Evolutionary conservation across 2,329 filamentous ascomycete species (phyloP).

Genomic region (Drechslerella dactyloides): DNA sequence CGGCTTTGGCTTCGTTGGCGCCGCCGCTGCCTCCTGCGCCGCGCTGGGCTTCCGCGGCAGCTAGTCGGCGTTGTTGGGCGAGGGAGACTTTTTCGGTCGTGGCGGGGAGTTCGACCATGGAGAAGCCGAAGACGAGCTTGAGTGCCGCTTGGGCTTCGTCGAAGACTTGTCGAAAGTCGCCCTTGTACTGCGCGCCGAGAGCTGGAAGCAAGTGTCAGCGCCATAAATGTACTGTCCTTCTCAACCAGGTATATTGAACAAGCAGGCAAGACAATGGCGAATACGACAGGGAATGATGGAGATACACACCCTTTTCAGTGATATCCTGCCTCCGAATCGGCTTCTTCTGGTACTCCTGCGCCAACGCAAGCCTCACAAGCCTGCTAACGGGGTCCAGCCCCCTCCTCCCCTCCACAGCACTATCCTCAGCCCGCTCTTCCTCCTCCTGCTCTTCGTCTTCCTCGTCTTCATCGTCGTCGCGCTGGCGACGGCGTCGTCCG

Average conservation of each 20-base stretch:
- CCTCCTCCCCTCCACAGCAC: conserved; percentile 52
- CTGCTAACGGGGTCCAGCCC: conserved; percentile 65
- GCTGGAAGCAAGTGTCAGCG: conserved; percentile 61
- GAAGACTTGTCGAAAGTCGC: conserved; percentile 77
- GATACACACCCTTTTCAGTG: conserved; percentile 65
- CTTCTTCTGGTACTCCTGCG: conserved; percentile 69
- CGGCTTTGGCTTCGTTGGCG: neutral
- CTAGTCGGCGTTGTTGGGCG: conserved; percentile 56
- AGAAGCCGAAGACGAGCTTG: conserved; percentile 82
- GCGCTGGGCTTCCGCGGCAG: conserved; percentile 54
- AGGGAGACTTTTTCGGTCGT: conserved; percentile 73
- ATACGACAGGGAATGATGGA: conserved; percentile 49
- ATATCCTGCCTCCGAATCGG: conserved; percentile 69
- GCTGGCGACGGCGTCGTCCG: conserved; percentile 4
- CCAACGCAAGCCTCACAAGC: conserved; percentile 71
- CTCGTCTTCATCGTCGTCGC: conserved; percentile 33
- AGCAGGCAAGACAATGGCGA: too few species aligned
- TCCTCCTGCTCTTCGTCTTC: conserved; percentile 53
- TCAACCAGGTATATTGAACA: too few species aligned
- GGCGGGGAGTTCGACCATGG: conserved; percentile 80
- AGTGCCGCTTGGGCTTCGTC: conserved; percentile 76
- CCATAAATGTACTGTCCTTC: neutral
- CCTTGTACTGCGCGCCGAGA: conserved; percentile 70
- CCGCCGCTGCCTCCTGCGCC: conserved; percentile 8
- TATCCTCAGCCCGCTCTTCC: conserved; percentile 53